Percentiles rank a stretch among this genome's conserved stretches.
Conservation (phyloP, 768 basidiomycete species). For the Pleurotus sapidus region DNA sequence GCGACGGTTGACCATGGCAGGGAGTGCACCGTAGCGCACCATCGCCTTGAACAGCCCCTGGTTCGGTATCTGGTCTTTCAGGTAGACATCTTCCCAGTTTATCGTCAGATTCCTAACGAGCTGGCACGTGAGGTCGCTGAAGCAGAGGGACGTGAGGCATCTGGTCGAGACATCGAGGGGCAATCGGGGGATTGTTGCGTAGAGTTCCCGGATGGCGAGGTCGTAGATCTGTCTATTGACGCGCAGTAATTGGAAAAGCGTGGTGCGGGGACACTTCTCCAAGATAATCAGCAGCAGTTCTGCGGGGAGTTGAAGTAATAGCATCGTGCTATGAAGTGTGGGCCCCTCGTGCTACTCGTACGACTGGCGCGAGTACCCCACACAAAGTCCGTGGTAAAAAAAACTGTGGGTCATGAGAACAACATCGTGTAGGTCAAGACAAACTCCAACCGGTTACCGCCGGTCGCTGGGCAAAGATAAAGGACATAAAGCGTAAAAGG, state of each 20-base stretch:
- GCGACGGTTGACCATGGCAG: background rate
- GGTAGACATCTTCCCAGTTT: background rate
- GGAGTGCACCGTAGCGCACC: background rate
- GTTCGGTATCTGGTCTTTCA: constrained; percentile 1
- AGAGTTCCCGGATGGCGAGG: constrained; percentile 1
- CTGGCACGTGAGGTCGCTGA: constrained; percentile 1
- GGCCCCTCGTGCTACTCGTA: background rate
- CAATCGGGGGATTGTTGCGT: constrained; percentile 1
- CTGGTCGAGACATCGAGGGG: background rate
- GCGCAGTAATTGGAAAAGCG: background rate
- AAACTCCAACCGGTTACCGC: no score
- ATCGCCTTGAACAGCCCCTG: background rate
- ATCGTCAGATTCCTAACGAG: background rate
- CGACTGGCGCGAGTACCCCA: background rate
- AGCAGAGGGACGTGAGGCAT: constrained; percentile 4
- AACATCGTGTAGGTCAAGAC: no score
- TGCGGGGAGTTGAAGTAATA: background rate
- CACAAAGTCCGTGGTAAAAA: background rate
- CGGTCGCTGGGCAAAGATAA: no score
- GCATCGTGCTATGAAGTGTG: background rate
- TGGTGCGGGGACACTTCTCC: background rate
- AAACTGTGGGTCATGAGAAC: background rate
- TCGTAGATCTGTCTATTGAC: background rate
- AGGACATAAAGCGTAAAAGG: no score
- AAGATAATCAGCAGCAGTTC: background rate